Conservation (phyloP, 352 stramenopile genomes). For the Pseudoperonospora humuli region DNA sequence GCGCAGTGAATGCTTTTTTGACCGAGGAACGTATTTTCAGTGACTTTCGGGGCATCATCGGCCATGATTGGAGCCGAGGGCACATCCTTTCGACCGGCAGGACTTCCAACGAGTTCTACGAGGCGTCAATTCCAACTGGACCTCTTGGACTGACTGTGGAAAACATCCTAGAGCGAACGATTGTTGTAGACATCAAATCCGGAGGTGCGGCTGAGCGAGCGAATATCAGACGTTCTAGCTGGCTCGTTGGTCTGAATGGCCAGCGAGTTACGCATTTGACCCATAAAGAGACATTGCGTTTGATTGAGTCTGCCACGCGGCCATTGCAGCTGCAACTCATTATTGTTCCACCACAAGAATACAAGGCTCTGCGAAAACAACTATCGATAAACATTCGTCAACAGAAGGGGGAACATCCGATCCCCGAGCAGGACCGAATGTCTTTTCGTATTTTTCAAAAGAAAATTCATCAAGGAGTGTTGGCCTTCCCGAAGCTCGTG, state of each 20-base stretch:
- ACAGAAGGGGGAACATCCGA: conserved; percentile 70
- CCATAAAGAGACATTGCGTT: conserved; percentile 78
- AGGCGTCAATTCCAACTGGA: conserved; percentile 66
- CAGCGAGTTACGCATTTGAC: conserved; percentile 69
- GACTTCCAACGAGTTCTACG: conserved; percentile 43
- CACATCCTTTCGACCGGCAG: conserved; percentile 42
- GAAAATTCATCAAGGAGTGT: conserved; percentile 76
- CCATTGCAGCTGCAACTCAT: conserved; percentile 69
- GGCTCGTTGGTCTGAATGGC: conserved; percentile 76
- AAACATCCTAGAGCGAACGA: conserved; percentile 83
- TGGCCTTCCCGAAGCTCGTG: conserved; percentile 62
- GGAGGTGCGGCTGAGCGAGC: conserved; percentile 63
- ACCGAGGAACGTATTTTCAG: conserved; percentile 72
- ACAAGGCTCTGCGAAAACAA: conserved; percentile 64
- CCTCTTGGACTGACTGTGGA: conserved; percentile 83
- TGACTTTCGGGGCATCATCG: conserved; percentile 74
- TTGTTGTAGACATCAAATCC: conserved; percentile 85
- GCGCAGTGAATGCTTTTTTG: conserved; percentile 77
- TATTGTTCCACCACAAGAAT: conserved; percentile 60
- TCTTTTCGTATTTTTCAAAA: conserved; percentile 80
- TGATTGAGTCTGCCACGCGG: conserved; percentile 71
- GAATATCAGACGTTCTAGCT: conserved; percentile 76
- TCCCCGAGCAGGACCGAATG: conserved; percentile 80
- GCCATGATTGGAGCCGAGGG: conserved; percentile 50
- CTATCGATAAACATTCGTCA: conserved; percentile 82